Evolutionary conservation across 192 early-diverging fungal species (phyloP).

Genomic region (Coemansia sp.): DNA sequence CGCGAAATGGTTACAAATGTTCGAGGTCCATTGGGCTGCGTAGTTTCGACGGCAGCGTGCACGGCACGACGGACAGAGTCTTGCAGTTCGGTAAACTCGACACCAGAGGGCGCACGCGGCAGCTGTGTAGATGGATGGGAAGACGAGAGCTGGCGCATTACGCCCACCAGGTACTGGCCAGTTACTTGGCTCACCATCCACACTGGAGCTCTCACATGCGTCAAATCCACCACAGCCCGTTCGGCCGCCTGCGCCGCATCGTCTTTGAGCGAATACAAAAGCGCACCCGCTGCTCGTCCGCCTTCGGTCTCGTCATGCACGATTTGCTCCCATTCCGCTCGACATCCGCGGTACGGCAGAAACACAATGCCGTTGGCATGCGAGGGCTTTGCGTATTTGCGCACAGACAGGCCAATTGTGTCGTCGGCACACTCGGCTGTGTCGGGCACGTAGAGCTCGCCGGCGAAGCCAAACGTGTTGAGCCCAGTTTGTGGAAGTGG

Average conservation of each 20-base stretch:
- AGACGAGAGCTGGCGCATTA: constrained; percentile 11
- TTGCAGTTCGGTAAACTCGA: constrained; percentile 19
- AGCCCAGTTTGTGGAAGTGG: constrained; percentile 38
- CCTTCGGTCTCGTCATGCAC: constrained; percentile 22
- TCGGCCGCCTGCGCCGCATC: constrained; percentile 49
- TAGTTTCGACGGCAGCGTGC: neutral
- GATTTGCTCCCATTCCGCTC: constrained; percentile 32
- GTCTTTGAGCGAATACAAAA: constrained; percentile 46
- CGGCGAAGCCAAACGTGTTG: constrained; percentile 33
- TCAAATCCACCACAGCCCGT: constrained; percentile 14
- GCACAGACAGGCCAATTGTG: constrained; percentile 3
- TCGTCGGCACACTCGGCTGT: constrained; percentile 31
- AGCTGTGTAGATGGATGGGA: neutral
- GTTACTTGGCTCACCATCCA: constrained; percentile 47
- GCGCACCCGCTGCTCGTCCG: constrained; percentile 26
- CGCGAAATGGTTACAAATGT: constrained; percentile 36
- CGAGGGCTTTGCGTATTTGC: constrained; percentile 3
- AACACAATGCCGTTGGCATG: constrained; percentile 37
- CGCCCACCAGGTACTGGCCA: constrained; percentile 26
- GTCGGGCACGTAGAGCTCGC: constrained; percentile 42
- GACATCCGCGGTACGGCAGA: constrained; percentile 39
- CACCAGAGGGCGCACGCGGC: constrained; percentile 17
- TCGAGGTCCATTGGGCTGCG: neutral
- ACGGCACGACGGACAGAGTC: constrained; percentile 11
- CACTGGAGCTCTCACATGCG: constrained; percentile 29